Conservation (phyloP, 352 stramenopile species). For the Pythium phragmitis region DNA sequence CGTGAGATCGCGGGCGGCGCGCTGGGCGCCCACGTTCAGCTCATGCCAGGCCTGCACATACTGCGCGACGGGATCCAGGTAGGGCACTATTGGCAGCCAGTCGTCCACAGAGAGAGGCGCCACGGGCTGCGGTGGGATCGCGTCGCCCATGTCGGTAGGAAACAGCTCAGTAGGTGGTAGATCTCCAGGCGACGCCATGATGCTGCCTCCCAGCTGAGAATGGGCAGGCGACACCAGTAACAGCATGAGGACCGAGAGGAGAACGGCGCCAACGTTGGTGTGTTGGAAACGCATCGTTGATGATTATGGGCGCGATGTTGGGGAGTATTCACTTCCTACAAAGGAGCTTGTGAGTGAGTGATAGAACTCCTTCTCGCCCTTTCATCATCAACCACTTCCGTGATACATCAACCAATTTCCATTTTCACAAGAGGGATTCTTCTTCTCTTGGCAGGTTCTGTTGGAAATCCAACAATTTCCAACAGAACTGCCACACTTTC, state of each 20-base stretch:
- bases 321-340: too few relatives aligned
- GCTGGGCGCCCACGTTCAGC: constrained; percentile 9
- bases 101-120: constrained; percentile 1
- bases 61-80: constrained; percentile 12
- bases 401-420: background rate
- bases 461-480: too few relatives aligned
- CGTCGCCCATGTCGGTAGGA: background rate
- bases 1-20: constrained; percentile 10
- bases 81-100: constrained; percentile 2
- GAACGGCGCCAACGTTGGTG: background rate
- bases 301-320: too few relatives aligned
- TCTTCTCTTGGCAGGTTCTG: too few relatives aligned
- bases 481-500: background rate
- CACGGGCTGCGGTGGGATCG: background rate
- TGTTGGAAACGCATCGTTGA: too few relatives aligned
- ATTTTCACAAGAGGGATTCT: background rate
- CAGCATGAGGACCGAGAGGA: background rate
- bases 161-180: background rate
- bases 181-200: constrained; percentile 5
- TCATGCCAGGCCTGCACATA: constrained; percentile 19
- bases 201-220: constrained; percentile 1
- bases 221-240: too few relatives aligned
- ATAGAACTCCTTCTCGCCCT: background rate
- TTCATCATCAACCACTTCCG: background rate
- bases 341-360: background rate